phyloP scores from a whole-genome alignment of 495 filamentous ascomycete genomes.

The Beverwykella pulmonaria region DNA sequence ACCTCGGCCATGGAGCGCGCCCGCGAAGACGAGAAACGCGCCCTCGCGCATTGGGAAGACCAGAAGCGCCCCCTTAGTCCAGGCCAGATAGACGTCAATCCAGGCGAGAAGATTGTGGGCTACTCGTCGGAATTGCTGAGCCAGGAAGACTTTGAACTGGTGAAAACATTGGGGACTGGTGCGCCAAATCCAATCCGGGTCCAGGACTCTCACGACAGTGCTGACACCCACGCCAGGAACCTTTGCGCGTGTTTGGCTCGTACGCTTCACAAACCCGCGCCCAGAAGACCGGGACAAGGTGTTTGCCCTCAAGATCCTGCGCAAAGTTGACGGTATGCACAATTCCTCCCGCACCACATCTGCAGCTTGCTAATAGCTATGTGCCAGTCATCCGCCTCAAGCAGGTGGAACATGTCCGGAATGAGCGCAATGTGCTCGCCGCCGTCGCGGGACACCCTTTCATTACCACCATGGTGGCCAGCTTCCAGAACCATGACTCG shows the following conservation, averaged over 20 bases:
- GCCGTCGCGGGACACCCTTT: constrained; percentile 92
- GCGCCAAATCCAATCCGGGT: constrained; percentile 16
- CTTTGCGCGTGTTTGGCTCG: constrained; percentile 93
- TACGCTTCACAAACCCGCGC: constrained; percentile 54
- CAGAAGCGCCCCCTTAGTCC: constrained; percentile 54
- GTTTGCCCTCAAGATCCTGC: constrained; percentile 90
- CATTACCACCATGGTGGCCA: constrained; percentile 86
- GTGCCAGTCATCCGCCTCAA: constrained; percentile 85
- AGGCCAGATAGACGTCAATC: constrained; percentile 56
- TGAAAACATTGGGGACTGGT: constrained; percentile 93
- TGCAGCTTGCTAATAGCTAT: constrained; percentile 29
- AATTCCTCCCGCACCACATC: neutral
- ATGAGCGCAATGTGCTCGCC: constrained; percentile 84
- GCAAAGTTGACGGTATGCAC: constrained; percentile 74
- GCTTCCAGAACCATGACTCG: constrained; percentile 85
- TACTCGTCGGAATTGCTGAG: constrained; percentile 57
- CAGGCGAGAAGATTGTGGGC: constrained; percentile 61
- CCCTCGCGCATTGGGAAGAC: constrained; percentile 52
- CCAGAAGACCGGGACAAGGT: constrained; percentile 60
- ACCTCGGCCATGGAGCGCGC: constrained; percentile 34
- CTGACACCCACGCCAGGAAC: constrained; percentile 66
- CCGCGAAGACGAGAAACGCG: constrained; percentile 55
- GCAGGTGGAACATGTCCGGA: constrained; percentile 95
- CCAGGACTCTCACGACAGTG: constrained; percentile 15
- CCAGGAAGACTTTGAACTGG: constrained; percentile 75